Evolutionary conservation across 2,329 filamentous ascomycete species (phyloP).

Genomic region (Nannizziopsis barbatae): DNA sequence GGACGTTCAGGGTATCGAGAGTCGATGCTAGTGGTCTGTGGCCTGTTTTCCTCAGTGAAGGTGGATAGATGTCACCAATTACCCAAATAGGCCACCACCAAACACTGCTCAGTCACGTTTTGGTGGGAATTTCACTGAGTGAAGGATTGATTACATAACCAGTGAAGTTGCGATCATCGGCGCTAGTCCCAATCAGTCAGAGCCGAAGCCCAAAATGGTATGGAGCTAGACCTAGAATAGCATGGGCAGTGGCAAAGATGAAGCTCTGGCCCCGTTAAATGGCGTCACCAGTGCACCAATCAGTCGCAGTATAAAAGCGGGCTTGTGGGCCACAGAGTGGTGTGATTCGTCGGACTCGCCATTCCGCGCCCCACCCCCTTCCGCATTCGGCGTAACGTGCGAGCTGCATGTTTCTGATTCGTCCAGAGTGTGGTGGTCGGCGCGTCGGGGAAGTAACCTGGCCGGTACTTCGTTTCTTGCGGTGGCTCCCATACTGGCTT

Average conservation of each 20-base stretch:
- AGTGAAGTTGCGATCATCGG: neutral
- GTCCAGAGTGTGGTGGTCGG: neutral
- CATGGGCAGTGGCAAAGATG: too few relatives aligned
- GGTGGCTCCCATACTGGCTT: neutral
- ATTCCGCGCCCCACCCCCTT: neutral
- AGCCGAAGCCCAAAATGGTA: neutral
- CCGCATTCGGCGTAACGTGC: neutral
- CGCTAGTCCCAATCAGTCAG: slow-evolving; percentile 1
- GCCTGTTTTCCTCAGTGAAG: too few relatives aligned
- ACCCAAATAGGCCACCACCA: too few relatives aligned
- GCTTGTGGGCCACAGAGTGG: too few relatives aligned
- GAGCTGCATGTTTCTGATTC: neutral
- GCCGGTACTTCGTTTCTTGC: neutral
- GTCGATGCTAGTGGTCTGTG: too few relatives aligned
- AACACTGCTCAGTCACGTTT: too few relatives aligned
- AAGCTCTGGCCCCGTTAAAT: neutral
- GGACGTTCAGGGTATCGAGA: too few relatives aligned
- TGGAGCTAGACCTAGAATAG: too few relatives aligned
- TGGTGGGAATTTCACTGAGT: neutral
- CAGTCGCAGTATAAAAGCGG: slow-evolving; percentile 2
- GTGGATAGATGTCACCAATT: too few relatives aligned
- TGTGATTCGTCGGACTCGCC: neutral
- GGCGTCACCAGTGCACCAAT: neutral
- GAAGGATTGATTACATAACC: neutral
- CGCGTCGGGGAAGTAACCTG: too few relatives aligned